Conservation (phyloP, 257 asterid genomes). For the Solanum peruvianum region DNA sequence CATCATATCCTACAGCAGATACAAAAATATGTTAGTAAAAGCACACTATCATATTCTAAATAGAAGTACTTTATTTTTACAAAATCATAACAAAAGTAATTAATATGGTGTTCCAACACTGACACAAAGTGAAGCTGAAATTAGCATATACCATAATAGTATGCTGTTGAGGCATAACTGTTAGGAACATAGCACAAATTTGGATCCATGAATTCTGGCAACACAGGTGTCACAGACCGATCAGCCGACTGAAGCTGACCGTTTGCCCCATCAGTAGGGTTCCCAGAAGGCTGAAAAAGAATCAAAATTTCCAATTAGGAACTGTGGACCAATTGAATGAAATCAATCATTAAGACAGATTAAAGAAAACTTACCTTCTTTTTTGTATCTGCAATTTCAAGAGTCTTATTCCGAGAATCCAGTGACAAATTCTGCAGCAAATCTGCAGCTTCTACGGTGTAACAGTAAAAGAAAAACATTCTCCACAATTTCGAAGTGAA, state of each 20-base stretch:
- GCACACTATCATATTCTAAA: not conserved
- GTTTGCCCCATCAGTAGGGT: conserved; percentile 12
- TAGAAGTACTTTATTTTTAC: not conserved
- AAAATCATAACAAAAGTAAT: not conserved
- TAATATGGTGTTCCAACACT: not conserved
- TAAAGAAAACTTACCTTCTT: conserved; percentile 22
- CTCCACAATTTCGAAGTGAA: not conserved
- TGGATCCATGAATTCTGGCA: conserved; percentile 42
- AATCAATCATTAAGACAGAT: not conserved
- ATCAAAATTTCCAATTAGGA: not conserved
- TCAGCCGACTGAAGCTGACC: conserved; percentile 25
- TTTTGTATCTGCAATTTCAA: conserved; percentile 30
- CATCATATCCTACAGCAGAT: conserved; percentile 22
- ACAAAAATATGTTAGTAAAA: not conserved
- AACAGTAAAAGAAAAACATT: conserved; percentile 31
- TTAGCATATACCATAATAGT: conserved; percentile 15
- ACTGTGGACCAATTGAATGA: not conserved
- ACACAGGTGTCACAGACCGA: conserved; percentile 30
- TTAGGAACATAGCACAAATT: conserved; percentile 28
- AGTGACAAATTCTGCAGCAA: conserved; percentile 51
- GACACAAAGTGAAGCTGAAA: not conserved
- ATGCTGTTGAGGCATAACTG: conserved; percentile 37
- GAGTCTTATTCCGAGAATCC: conserved; percentile 39
- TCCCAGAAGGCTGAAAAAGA: conserved; percentile 21
- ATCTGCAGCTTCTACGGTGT: conserved; percentile 38